phyloP scores from a whole-genome alignment of 768 basidiomycete species.

The Mycena galericulata region DNA sequence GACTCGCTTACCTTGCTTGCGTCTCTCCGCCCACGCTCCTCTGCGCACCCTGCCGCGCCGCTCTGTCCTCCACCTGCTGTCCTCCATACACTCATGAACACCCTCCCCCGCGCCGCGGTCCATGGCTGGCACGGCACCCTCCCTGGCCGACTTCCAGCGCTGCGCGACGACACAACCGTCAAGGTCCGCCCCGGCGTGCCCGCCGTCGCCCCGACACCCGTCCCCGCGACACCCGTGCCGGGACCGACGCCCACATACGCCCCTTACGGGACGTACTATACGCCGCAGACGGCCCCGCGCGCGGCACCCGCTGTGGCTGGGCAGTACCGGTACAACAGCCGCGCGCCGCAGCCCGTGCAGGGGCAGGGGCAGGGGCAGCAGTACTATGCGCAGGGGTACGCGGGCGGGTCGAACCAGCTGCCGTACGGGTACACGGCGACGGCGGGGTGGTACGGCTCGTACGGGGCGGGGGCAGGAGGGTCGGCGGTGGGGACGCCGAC shows the following conservation, averaged over 20 bases:
- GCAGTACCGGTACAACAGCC: conserved; percentile 22
- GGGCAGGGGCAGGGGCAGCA: not conserved
- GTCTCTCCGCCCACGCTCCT: conserved; percentile 76
- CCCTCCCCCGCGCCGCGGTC: conserved; percentile 69
- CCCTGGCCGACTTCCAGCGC: conserved; percentile 58
- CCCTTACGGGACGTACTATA: conserved; percentile 33
- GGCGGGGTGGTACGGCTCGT: conserved; percentile 17
- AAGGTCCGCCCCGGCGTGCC: conserved; percentile 62
- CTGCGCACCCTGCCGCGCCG: conserved; percentile 52
- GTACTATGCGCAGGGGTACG: conserved; percentile 8
- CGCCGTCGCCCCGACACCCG: conserved; percentile 43
- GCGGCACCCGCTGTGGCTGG: conserved; percentile 36
- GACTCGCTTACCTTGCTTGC: conserved; percentile 76
- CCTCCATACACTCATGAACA: conserved; percentile 79
- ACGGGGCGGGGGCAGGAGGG: conserved; percentile 24
- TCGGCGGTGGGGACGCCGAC: conserved; percentile 14
- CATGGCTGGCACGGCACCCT: conserved; percentile 84
- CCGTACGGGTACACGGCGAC: conserved; percentile 22
- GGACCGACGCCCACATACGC: conserved; percentile 3
- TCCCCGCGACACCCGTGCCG: conserved; percentile 44
- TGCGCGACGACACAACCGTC: conserved; percentile 82
- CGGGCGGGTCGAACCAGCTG: conserved; percentile 18
- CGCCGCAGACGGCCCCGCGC: conserved; percentile 26
- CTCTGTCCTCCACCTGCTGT: conserved; percentile 73
- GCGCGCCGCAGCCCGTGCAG: not conserved